Base-by-base conservation (phyloP, 2,329 filamentous ascomycete genomes). In the Malbranchea cinnamomea region DNA sequence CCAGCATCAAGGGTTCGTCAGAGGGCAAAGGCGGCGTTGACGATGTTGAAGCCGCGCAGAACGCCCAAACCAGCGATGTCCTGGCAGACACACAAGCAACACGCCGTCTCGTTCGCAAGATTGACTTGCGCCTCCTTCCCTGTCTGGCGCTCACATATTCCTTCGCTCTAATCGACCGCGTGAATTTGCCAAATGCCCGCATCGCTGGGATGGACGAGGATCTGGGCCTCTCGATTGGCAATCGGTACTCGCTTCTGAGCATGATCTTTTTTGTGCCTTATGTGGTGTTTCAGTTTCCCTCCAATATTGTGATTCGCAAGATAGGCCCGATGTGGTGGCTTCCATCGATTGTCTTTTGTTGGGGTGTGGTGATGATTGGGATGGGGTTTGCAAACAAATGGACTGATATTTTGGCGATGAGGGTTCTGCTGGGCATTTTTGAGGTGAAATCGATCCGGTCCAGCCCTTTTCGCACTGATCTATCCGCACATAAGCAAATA, bases 181-280 rank as follows among this genome's bases (percentile, higher is more conserved):
- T n/a, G n/a, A n/a, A n/a, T n/a, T n/a, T n/a, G n/a, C n/a, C n/a
- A n/a, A n/a, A n/a, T 12, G 78, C 77, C 21, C 68, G 68, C 29
- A 76, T 84, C 47, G 78, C 79, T 9, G 79, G 44, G 4, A 45
- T 52, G 43, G 36, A 30, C 11, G 28, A 21, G 13, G 45, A 48
- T 7, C 32, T 42, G 11, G 28, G 32, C 17, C 45, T 59, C 6
- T 28, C 38, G 9, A 31, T 42, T 11, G 41, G 40, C 2, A 30
- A 34, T 30, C 40, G 44, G 27, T 50, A 48, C 30, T 57, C 43
- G 62, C 69, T 82, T 42, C 65, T 76, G 33, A 76, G 76, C 2
- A 59, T 82, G 21, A 62, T 81, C 44, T 83, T 83, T 59, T 83
- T 82, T 60, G 62, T 79, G 40, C 68, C 75, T 1, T 84, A 83